Evolutionary conservation across 495 filamentous ascomycete genomes (phyloP), one percentile per base, ranked within the genome.

Genomic region (Penicillium steckii): DNA sequence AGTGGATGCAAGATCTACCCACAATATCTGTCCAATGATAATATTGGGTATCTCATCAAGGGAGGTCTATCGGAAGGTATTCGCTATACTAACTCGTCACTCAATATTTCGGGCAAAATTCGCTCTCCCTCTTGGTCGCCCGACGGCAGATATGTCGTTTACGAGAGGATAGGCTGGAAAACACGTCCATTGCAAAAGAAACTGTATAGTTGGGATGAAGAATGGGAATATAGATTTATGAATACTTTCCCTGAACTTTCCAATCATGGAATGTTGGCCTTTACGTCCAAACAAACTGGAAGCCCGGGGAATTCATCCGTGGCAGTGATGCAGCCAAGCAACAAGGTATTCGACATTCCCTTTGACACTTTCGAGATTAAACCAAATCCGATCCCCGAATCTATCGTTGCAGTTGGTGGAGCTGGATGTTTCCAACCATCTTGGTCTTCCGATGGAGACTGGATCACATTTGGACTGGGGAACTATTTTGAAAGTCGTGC

Each of bases 221-320:
- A 57, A 4, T 57, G 55, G 55, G 49, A 44, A 10, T 57, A 57
- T 24, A 44, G 55, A 18, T 57, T 48, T 41, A 49, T 53, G 49
- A 50, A 57, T 33, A 45, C 50, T 1, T 57, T 57, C 44, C 54
- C 54, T 12, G 18, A 10, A 10, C 29, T 15, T 19, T 45, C 19
- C 25, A 52, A 38, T 7, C 10, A 30, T 9, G 46, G 46, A 26
- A 41, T 30, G 19, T 18, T 52, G 4, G 40, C 27, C 4, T 44
- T 18, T 17, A 56, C 37, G 4, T 42, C 48, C n/a, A 46, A 46
- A 15, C 35, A 44, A 23, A 44, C 46, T 8, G 46, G 46, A 17
- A 48, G 18, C 15, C 42, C 46, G 8, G 46, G 46, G 3, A 48
- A 41, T 22, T 44, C 46, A 22, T 26, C 18, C 6, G 53, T 50